Base-by-base conservation (phyloP, 2,329 filamentous ascomycete genomes). In the Trichoderma sp. region DNA sequence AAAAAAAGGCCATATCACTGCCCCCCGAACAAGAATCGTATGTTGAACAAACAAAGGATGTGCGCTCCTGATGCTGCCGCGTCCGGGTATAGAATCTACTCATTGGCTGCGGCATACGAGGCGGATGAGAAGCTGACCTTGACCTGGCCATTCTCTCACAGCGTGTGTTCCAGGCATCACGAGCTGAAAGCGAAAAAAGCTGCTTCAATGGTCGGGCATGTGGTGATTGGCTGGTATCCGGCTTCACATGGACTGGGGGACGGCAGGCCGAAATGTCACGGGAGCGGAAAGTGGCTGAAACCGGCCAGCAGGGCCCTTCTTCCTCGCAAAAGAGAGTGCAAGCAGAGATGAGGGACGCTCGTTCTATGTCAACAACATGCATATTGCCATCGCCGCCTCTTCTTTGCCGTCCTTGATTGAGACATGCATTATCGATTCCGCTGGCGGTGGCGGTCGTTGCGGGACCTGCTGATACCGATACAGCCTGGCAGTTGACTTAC, bases 341-440 rank as follows among this genome's bases (percentile, higher is more conserved):
- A 30, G 30, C 6, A 39, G 12, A 39, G 34, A 24, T 24, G 21
- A 24, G 21, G 21, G 10, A 14, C 34, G 34, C 34, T 39, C 34
- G 14, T 39, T 10, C 21, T 24, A 24, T 14, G 34, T 39, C 34
- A 30, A 30, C 30, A 30, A 12, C 34, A 39, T 39, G 12, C 34
- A 39, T 39, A 39, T 30, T 30, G 30, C 30, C 34, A 39, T 39
- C 34, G 30, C 30, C 30, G 7, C 7, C 28, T 30, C 34, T 34
- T 14, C 5, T 3, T 39, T 47, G 28, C 26, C 41, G 48, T 28
- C 41, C 44, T 47, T 19, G 17, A 10, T 26, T 62, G 59, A 62
- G 59, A 62, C 59, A 62, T 15, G 59, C 59, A 62, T 26, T 26
- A 30, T 50, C 59, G 59, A 54, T 52, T 52, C 59, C 59, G 50